Conservation (phyloP, 768 basidiomycete genomes). For the Fistulinella prunicolor region DNA sequence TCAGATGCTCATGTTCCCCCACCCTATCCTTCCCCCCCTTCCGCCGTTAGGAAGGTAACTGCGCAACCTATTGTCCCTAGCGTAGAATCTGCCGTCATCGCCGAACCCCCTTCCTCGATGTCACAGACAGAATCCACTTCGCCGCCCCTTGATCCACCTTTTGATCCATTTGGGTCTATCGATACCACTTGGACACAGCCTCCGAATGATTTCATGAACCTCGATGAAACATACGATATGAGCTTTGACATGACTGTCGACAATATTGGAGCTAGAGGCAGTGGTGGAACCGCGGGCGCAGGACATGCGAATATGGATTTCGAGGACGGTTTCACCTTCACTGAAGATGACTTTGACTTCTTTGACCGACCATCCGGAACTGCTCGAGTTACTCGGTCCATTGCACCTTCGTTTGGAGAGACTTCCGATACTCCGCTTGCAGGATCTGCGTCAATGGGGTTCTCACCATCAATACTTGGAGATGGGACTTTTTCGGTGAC, state of each 20-base stretch:
- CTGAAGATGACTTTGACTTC: constrained; percentile 88
- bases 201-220: constrained; percentile 34
- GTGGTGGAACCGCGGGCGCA: constrained; percentile 21
- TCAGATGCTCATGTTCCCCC: constrained; percentile 24
- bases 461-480: constrained; percentile 34
- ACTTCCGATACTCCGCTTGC: constrained; percentile 31
- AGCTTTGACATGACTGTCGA: constrained; percentile 47
- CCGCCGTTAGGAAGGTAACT: constrained; percentile 33
- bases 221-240: constrained; percentile 41
- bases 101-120: constrained; percentile 6
- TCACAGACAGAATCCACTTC: constrained; percentile 18
- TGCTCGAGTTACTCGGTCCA: constrained; percentile 20
- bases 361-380: constrained; percentile 60
- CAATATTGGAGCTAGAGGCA: constrained; percentile 31
- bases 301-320: constrained; percentile 43
- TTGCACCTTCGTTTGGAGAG: constrained; percentile 15
- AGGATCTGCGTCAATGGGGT: constrained; percentile 32
- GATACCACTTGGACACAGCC: constrained; percentile 41
- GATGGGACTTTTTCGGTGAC: constrained; percentile 28
- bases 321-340: constrained; percentile 56
- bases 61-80: constrained; percentile 3
- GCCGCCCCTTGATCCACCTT: constrained; percentile 28
- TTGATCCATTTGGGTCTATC: constrained; percentile 45
- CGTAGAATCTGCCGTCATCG: constrained; percentile 24
- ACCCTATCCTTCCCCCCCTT: constrained; percentile 60